Conservation (phyloP, 768 basidiomycete species). For the Rhizopogon salebrosus region DNA sequence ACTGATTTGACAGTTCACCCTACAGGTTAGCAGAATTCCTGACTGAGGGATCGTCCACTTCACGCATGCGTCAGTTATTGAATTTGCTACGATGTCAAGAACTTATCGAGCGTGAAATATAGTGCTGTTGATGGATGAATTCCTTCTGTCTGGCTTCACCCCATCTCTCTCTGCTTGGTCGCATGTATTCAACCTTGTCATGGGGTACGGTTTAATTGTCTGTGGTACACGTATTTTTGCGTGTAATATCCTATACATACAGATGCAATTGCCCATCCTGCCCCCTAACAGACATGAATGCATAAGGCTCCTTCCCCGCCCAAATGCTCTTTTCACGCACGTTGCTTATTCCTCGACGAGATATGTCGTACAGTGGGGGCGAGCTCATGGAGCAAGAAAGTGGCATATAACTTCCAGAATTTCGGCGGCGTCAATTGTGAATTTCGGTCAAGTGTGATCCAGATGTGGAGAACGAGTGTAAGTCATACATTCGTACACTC, state of each 20-base stretch:
- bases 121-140: constrained; percentile 33
- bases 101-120: constrained; percentile 32
- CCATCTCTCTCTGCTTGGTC: constrained; percentile 1
- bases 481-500: neutral
- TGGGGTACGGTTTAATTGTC: constrained; percentile 35
- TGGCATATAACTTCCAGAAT: constrained; percentile 44
- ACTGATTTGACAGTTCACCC: too few species aligned
- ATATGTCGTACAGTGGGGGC: constrained; percentile 46
- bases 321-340: constrained; percentile 43
- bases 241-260: neutral
- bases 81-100: too few species aligned
- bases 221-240: constrained; percentile 20
- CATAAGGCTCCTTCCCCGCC: constrained; percentile 32
- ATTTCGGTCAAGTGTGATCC: neutral
- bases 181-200: constrained; percentile 35
- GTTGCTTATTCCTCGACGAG: constrained; percentile 40
- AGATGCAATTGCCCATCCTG: constrained; percentile 47
- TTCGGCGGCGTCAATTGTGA: constrained; percentile 32
- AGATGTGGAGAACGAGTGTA: neutral
- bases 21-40: too few species aligned
- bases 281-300: constrained; percentile 44
- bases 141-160: neutral
- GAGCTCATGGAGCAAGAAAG: constrained; percentile 39
- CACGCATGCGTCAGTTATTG: too few species aligned
- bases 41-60: too few species aligned